Conservation (phyloP, 805 yeast genomes). For the Saturnispora ahearnii region DNA sequence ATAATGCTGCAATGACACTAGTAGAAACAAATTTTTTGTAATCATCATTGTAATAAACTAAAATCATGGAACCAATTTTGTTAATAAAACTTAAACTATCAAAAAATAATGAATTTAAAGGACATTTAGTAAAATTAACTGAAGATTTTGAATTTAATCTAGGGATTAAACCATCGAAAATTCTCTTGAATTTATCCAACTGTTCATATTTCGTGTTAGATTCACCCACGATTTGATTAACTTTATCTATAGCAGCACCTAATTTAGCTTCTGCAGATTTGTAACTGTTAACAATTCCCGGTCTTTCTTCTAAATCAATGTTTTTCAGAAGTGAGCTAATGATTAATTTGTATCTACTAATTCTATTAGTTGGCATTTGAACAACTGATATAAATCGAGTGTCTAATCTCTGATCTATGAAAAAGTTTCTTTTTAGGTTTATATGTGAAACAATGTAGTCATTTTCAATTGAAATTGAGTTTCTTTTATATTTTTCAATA, state of each 20-base stretch:
- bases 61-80: conserved; percentile 35
- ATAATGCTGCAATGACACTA: conserved; percentile 33
- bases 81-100: conserved; percentile 40
- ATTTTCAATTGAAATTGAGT: conserved; percentile 16
- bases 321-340: conserved; percentile 33
- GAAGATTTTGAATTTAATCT: background rate
- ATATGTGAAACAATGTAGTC: conserved; percentile 23
- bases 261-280: conserved; percentile 15
- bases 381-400: conserved; percentile 44
- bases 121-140: background rate
- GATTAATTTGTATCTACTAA: conserved; percentile 43
- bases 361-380: conserved; percentile 45
- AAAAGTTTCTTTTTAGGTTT: conserved; percentile 13
- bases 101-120: conserved; percentile 24
- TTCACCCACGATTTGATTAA: conserved; percentile 18
- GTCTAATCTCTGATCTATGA: conserved; percentile 36
- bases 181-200: conserved; percentile 13
- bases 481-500: conserved; percentile 21
- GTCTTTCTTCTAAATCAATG: conserved; percentile 15
- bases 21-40: conserved; percentile 8
- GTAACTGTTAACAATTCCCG: conserved; percentile 23
- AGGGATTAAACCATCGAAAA: conserved; percentile 9
- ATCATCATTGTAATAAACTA: conserved; percentile 31
- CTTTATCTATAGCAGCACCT: conserved; percentile 16
- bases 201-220: conserved; percentile 16